phyloP scores from a whole-genome alignment of 305 asterid species.

The Fraxinus baroniana region DNA sequence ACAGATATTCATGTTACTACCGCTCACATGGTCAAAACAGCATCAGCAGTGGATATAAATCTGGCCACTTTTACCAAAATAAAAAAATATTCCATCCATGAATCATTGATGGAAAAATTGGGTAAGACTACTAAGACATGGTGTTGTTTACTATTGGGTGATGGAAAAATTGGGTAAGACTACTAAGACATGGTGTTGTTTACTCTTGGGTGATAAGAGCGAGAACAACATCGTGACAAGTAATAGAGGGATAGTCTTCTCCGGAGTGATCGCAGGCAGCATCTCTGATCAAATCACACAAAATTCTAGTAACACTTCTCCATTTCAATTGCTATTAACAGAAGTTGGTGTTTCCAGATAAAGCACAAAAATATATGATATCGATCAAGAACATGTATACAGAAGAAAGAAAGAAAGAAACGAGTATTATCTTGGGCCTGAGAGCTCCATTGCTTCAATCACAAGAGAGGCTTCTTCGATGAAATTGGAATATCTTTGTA shows the following conservation, averaged over 20 bases:
- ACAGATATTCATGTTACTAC: not conserved
- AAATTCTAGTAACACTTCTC: not conserved
- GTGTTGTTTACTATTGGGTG: too few species aligned
- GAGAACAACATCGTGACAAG: not conserved
- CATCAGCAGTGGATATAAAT: not conserved
- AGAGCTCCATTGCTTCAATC: slow-evolving; percentile 88
- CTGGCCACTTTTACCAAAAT: not conserved
- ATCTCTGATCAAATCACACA: not conserved
- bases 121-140: too few species aligned
- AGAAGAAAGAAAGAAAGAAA: not conserved
- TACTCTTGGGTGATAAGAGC: too few species aligned
- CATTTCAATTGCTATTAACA: slow-evolving; percentile 44
- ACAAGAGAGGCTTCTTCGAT: slow-evolving; percentile 78
- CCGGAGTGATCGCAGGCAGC: not conserved
- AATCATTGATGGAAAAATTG: too few species aligned
- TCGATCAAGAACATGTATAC: not conserved
- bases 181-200: not conserved
- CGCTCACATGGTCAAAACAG: not conserved
- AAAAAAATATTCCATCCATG: too few species aligned
- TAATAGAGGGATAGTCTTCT: not conserved
- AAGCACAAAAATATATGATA: slow-evolving; percentile 10
- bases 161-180: not conserved
- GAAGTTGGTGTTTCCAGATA: slow-evolving; percentile 6
- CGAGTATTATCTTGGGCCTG: slow-evolving; percentile 81
- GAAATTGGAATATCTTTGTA: slow-evolving; percentile 71